These are phyloP conservation scores for Kodamaea alishanica DNA, from an alignment of 1,139 yeast species.

Conservation along the genomic window DNA sequence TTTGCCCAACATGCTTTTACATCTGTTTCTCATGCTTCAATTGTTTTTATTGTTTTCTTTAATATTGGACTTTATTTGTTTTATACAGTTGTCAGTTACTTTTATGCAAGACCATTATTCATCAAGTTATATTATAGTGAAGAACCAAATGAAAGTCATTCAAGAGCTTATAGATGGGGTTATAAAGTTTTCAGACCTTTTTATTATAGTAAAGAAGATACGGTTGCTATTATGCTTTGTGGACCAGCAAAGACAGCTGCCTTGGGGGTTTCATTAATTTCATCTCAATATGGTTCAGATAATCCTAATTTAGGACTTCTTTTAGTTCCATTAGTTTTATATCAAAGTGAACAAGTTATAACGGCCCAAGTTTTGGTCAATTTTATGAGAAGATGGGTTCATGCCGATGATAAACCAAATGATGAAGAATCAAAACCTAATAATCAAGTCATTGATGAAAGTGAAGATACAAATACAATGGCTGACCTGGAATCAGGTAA, in stretches of 20 bases:
- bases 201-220: constrained; percentile 65
- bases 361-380: constrained; percentile 68
- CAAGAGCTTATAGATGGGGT: constrained; percentile 37
- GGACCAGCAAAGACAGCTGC: constrained; percentile 96
- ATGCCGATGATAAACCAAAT: constrained; percentile 29
- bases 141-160: constrained; percentile 44
- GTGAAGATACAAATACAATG: neutral
- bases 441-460: too few species aligned
- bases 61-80: constrained; percentile 74
- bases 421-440: constrained; percentile 6
- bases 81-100: constrained; percentile 61
- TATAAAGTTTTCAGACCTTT: constrained; percentile 57
- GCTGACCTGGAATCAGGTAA: neutral
- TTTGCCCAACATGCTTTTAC: constrained; percentile 78
- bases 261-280: constrained; percentile 74
- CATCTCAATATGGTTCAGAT: constrained; percentile 72
- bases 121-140: constrained; percentile 40
- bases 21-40: constrained; percentile 61
- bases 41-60: constrained; percentile 75
- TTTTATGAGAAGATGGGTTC: constrained; percentile 66
- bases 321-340: constrained; percentile 75
- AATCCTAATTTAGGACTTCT: constrained; percentile 64
- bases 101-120: constrained; percentile 59
- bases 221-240: constrained; percentile 78
- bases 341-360: constrained; percentile 82